A percentile compares a stretch with the other conserved stretches of the same genome.
Conservation (phyloP, 768 basidiomycete species). For the Lactarius indigo region DNA sequence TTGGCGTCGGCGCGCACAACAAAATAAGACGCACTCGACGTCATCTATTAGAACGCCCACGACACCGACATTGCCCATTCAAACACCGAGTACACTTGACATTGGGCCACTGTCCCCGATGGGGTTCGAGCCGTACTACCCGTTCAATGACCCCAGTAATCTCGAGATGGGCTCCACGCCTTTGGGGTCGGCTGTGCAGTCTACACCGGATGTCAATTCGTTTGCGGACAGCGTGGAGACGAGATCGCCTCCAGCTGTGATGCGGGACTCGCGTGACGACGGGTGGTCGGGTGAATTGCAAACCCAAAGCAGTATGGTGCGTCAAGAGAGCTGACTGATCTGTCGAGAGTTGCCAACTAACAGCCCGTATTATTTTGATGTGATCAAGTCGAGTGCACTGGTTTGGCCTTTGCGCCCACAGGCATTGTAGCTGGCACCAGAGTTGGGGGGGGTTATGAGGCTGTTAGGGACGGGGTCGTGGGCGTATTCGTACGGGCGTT, state of each 20-base stretch:
- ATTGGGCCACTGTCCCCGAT: background rate
- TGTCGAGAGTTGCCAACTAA: constrained; percentile 5
- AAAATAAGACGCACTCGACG: background rate
- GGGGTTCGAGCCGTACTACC: background rate
- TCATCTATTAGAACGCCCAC: background rate
- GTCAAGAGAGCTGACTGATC: constrained; percentile 1
- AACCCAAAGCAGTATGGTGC: constrained; percentile 2
- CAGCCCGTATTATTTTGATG: constrained; percentile 1
- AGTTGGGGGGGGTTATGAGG: background rate
- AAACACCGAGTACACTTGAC: background rate
- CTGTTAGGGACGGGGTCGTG: background rate
- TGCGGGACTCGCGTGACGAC: background rate
- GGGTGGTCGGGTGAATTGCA: background rate
- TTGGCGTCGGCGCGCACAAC: background rate
- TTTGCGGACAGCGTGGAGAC: background rate
- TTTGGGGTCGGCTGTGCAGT: background rate
- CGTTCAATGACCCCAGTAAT: background rate
- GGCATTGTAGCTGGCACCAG: background rate
- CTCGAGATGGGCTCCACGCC: constrained; percentile 1
- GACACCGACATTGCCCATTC: constrained; percentile 17
- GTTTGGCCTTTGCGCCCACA: background rate
- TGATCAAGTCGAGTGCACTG: background rate
- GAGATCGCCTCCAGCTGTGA: background rate
- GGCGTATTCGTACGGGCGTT: background rate
- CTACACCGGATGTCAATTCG: background rate